Base-by-base conservation (phyloP, 73 alveolate species). In the Paraurostyla sp. region DNA sequence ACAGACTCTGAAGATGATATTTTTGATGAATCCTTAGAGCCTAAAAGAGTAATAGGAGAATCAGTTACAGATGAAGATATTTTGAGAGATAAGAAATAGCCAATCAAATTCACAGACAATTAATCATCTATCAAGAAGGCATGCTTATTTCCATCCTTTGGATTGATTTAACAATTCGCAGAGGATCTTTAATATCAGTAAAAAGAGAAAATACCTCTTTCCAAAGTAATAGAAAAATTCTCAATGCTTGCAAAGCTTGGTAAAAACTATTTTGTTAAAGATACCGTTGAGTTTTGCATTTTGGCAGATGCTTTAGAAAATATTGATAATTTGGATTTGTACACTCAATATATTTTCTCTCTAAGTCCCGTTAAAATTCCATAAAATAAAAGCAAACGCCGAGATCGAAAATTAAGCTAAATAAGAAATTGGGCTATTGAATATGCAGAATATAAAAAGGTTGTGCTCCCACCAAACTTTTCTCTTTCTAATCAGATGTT, bases 71-170 rank as follows among this genome's bases (percentile, higher is more conserved):
- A 16, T 43, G 76, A 33, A 30, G 59, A 18, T 33, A 68, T 54
- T 48, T 45, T 90, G 33, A 51, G 33, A 35, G 83, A 50, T 38
- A 23, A 42, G 59, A 83, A 83, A 36, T 13, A 23, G 83, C n/a
- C 18, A 42, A 15, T 29, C 42, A 25, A 54, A 0, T 81, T 89
- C 45, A 59, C 82, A 18, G 58, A 40, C 23, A 68, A 81, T 29
- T 52, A 89, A 82, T 4, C 45, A 35, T 54, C 36, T 0, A 83
- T 92, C 36, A 52, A 41, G 46, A 69, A 57, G 30, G 97, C 97
- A 22, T 82, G 92, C 30, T 69, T 89, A 27, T 92, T 92, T 71
- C 97, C 97, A 35, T 25, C 80, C 13, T 92, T 58, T 59, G 85
- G 59, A 9, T 59, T 80, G 48, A 59, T 92, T 23, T 65, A 89